These are phyloP conservation scores for Fusarium nanum DNA, from an alignment of 2,329 filamentous ascomycete genomes.

Conservation along the genomic window DNA sequence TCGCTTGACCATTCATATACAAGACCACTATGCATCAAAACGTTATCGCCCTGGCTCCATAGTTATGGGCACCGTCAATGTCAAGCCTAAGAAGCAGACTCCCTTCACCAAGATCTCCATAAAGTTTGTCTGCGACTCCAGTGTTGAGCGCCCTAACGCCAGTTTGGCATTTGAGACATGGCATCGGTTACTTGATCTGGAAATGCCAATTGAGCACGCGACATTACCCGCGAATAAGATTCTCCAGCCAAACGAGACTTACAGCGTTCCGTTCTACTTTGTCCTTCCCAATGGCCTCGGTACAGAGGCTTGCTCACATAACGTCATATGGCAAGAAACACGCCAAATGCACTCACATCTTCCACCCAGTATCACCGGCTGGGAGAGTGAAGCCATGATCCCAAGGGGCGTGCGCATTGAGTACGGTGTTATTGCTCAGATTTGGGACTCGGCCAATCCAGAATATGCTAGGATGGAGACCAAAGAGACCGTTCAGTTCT, in stretches of 20 bases:
- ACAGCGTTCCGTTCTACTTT: constrained; percentile 19
- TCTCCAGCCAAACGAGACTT: constrained; percentile 8
- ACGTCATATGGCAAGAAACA: constrained; percentile 21
- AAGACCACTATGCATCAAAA: constrained; percentile 26
- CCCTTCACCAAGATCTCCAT: constrained; percentile 13
- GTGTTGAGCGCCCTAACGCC: constrained; percentile 12
- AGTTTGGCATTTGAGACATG: constrained; percentile 18
- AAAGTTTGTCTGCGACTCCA: constrained; percentile 22
- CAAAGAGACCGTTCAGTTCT: constrained; percentile 18
- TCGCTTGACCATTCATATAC: background rate
- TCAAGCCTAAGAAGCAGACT: constrained; percentile 19
- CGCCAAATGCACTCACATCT: constrained; percentile 12
- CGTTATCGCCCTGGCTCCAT: constrained; percentile 13
- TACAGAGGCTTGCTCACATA: constrained; percentile 20
- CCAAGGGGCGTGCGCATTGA: constrained; percentile 5
- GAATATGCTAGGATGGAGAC: constrained; percentile 15
- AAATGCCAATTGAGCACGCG: constrained; percentile 15
- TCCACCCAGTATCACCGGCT: constrained; percentile 6
- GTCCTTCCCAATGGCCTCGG: constrained; percentile 13
- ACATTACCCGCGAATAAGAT: background rate
- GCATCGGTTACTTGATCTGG: constrained; percentile 21
- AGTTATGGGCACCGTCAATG: constrained; percentile 11
- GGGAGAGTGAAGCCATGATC: constrained; percentile 14
- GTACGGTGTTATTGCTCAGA: constrained; percentile 21
- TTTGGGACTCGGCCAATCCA: constrained; percentile 12